Evolutionary conservation across 2,329 filamentous ascomycete genomes (phyloP).

Genomic region (Keithomyces neogunnii): DNA sequence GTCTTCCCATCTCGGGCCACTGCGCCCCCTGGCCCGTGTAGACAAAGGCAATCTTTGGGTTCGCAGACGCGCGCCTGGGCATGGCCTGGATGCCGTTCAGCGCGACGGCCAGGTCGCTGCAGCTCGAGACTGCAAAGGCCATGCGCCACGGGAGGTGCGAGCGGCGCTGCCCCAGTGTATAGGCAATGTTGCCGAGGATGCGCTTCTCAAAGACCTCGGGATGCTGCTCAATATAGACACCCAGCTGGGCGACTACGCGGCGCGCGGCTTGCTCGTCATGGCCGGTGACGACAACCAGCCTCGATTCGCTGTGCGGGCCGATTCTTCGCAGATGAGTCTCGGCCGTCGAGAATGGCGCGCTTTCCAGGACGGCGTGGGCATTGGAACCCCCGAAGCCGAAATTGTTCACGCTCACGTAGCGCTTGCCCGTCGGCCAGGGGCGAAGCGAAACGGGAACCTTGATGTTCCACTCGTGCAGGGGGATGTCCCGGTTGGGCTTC

Average conservation of each 20-base stretch:
- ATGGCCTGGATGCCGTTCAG: conserved; percentile 25
- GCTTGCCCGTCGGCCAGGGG: conserved; percentile 39
- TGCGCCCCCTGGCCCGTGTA: conserved; percentile 33
- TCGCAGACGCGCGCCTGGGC: conserved; percentile 10
- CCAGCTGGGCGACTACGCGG: conserved; percentile 20
- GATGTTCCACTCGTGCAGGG: conserved; percentile 40
- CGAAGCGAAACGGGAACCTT: conserved; percentile 34
- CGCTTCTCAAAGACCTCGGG: conserved; percentile 32
- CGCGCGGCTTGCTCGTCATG: too few species aligned
- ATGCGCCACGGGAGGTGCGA: conserved; percentile 31
- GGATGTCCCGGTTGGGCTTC: conserved; percentile 38
- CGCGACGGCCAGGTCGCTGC: conserved; percentile 33
- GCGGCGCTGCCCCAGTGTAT: conserved; percentile 37
- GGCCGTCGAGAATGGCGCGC: not conserved
- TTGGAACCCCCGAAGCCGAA: conserved; percentile 41
- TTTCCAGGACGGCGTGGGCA: conserved; percentile 32
- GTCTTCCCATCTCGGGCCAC: conserved; percentile 28
- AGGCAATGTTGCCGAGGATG: conserved; percentile 37
- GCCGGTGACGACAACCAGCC: too few species aligned
- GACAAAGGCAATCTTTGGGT: conserved; percentile 21
- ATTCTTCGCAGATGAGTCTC: not conserved
- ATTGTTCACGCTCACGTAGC: conserved; percentile 40
- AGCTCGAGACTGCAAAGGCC: conserved; percentile 33
- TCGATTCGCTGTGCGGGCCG: too few species aligned
- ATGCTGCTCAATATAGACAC: conserved; percentile 32